Evolutionary conservation across 768 basidiomycete genomes (phyloP), one percentile per base, ranked within the genome.

Genomic region (Hemileccinum rubropunctum): DNA sequence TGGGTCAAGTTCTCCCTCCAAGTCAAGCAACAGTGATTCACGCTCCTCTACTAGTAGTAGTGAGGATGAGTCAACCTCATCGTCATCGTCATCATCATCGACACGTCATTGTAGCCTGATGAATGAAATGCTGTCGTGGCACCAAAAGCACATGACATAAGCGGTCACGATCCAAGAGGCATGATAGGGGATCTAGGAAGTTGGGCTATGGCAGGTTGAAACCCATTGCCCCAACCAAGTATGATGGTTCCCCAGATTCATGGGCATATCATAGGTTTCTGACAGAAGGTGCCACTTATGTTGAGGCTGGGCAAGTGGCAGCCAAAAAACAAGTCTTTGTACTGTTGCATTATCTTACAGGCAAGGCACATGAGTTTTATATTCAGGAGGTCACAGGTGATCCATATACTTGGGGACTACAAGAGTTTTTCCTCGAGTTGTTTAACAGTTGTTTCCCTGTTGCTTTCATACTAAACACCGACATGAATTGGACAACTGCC

Each of bases 351-450:
- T 73, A 54, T 45, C 52, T 76, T 0, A 58, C 43, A 2, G 71
- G 64, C 0, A 61, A 59, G 3, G 73, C 73, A 0, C 61, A 64
- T 33, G 55, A 53, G 10, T 71, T 60, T 34, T 71, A 67, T 30
- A 58, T 56, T 11, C 50, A 43, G 3, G 54, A 60, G 9, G 62
- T 72, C 0, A 48, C 59, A 0, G 23, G 39, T 4, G 33, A 34
- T 10, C 15, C 33, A 12, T 34, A 34, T 10, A 4, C 3, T 3
- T 34, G 33, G 13, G 11, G 4, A 8, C 3, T 34, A 34, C 15
- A 12, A 3, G 15, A 34, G 12, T 34, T 34, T 4, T 34, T 8
- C 4, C 15, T 34, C 5, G 33, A 34, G 13, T 14, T 34, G 4
- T 34, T 14, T 4, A 34, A 34, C 15, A 34, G 33, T 34, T 34